Evolutionary conservation across 129 eudicot species (phyloP), one percentile per base, ranked within the genome.

Genomic region (Artemisia tridentata): DNA sequence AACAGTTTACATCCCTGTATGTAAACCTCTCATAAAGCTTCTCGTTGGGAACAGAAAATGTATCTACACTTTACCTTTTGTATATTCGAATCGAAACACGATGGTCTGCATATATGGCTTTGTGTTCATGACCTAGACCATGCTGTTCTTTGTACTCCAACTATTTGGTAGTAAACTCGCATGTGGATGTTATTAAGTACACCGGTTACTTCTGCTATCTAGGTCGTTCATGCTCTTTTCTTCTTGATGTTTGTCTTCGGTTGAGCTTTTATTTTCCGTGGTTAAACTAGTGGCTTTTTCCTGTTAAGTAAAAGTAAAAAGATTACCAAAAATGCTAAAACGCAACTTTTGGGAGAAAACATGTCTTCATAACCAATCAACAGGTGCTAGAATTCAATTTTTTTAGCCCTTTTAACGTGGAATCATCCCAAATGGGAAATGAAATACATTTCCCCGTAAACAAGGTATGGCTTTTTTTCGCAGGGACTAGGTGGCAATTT

Each of bases 201-300:
- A 54, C 23, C 27, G 13, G 34, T 49, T 23, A 3, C 17, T 31
- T 59, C 41, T 6, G 57, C 77, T 71, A 38, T 59, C 73, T 21
- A 45, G 48, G 75, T 45, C 38, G 23, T 9, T 74, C 79, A 79
- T 53, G 78, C 69, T 65, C 78, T 74, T 74, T 61, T 78, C 75
- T 21, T 80, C 85, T 79, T 66, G 65, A 65, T 63, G 72, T 65
- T 75, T 56, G 14, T 78, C 83, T 47, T 78, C 75, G 0, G 72
- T 55, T 12, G 62, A 50, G 23, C 74, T 68, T 79, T 75, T 79
- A 71, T 73, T 77, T 51, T 81, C 83, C 67, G 79, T 58, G 1
- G 74, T 21, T 47, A 67, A 50, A 11, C 66, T 58, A 16, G 68
- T 75, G 0, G 85, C 59, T 71, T 80, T 76, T 73, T 73, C 88